These are phyloP conservation scores for Aspergillus ochraceus DNA, from an alignment of 2,329 filamentous ascomycete species.

Conservation along the genomic window DNA sequence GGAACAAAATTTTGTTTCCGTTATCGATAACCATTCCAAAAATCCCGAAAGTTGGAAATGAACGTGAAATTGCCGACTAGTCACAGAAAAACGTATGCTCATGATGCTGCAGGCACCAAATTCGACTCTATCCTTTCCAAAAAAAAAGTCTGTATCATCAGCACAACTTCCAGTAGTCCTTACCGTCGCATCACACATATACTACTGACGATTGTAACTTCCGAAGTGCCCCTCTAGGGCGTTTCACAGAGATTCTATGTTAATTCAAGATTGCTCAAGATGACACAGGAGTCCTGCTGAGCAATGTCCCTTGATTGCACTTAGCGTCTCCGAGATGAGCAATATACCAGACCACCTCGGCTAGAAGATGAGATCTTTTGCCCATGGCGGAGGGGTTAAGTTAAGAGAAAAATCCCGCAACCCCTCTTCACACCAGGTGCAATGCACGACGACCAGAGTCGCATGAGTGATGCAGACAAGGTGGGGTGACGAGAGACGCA, in stretches of 20 bases:
- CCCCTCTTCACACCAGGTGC: neutral
- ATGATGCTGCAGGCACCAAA: neutral
- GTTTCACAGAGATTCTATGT: neutral
- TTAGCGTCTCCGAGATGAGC: neutral
- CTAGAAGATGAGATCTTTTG: neutral
- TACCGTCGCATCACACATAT: neutral
- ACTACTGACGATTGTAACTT: neutral
- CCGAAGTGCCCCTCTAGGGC: neutral
- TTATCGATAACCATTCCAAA: neutral
- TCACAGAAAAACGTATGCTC: neutral
- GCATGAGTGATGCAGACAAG: conserved; percentile 1
- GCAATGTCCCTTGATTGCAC: neutral
- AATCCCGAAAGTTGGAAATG: neutral
- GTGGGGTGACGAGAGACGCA: neutral
- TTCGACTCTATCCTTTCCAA: neutral
- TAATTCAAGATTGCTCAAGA: neutral
- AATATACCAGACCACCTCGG: neutral
- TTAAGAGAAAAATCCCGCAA: conserved; percentile 7
- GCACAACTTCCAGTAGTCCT: neutral
- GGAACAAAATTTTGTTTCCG: neutral
- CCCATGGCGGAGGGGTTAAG: neutral
- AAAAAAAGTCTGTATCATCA: neutral
- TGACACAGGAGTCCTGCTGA: neutral
- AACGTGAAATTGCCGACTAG: neutral
- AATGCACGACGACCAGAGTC: neutral